Evolutionary conservation across 768 basidiomycete species (phyloP), one percentile per base, ranked within the genome.

Genomic region (Boletales sp.): DNA sequence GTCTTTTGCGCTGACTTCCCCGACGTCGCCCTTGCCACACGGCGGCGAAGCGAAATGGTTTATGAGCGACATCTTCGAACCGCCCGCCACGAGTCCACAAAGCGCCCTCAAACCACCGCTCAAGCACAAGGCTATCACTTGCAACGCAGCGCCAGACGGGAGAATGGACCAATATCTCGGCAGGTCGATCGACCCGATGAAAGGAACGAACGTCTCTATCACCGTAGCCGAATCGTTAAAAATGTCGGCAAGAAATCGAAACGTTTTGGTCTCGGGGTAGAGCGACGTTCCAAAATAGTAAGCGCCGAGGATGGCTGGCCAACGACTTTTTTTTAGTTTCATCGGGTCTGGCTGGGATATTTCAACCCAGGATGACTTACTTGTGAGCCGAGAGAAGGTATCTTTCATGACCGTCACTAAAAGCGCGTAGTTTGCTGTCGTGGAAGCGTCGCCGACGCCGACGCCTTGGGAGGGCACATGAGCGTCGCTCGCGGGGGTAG

Each of bases 1-100:
- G 51, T 84, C 84, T 59, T 88, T 88, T 1, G 84, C 85, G 50
- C 81, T 86, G 39, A 87, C 68, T 55, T 87, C 86, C 1, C 85
- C 84, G 12, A 87, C 70, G 54, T 87, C 85, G 5, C 84, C 84
- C 36, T 72, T 72, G 0, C 77, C 76, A 10, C 52, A 59, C 13
- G 71, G 44, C 2, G 82, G 76, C 5, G 74, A 76, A 1, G 83
- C 78, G 55, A 87, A 84, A 57, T 87, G 86, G 46, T 84, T 66
- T 0, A 82, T 78, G 15, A 88, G 74, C 2, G 85, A 83, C 2
- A 84, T 78, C 60, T 86, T 87, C 5, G 86, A 85, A 2, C 86
- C 85, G 12, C 79, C 82, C 6, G 82, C 84, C 8, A 76, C 77
- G 17, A 86, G 77, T 1, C 72, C 74, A 55, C 84, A 86, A 1